Conservation (phyloP, 164 flowering plant species). For the Amborella trichopoda region DNA sequence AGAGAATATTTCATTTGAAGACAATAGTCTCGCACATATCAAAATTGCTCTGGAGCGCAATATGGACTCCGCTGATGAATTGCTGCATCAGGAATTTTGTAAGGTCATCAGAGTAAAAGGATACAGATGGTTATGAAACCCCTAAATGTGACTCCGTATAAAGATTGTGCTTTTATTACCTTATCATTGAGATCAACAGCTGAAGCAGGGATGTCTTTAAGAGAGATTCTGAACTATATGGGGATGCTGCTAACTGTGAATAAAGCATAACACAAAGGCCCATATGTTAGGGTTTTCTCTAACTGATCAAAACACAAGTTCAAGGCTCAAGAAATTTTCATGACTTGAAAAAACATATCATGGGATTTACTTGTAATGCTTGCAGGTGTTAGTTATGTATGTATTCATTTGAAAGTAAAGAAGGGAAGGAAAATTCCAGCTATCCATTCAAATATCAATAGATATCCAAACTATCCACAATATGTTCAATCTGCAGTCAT, state of each 20-base stretch:
- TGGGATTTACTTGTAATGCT: no score
- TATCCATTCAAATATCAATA: no score
- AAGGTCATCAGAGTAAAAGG: background rate
- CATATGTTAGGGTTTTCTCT: no score
- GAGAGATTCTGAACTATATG: slow-evolving; percentile 55
- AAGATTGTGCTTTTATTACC: slow-evolving; percentile 23
- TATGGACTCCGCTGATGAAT: slow-evolving; percentile 40
- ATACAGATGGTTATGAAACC: background rate
- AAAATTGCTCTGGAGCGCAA: slow-evolving; percentile 75
- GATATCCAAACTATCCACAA: no score
- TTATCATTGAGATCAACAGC: slow-evolving; percentile 49
- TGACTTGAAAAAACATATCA: no score
- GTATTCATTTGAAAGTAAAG: no score
- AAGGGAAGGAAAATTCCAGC: no score
- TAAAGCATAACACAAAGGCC: no score
- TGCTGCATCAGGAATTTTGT: slow-evolving; percentile 21
- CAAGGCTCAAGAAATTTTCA: no score
- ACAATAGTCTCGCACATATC: slow-evolving; percentile 81
- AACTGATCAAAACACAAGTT: no score
- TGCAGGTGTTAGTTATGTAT: no score
- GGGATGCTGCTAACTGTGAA: slow-evolving; percentile 66
- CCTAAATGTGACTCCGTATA: background rate
- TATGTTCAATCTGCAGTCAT: no score
- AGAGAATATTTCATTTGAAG: slow-evolving; percentile 31
- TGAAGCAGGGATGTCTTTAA: slow-evolving; percentile 49